Percentiles rank a stretch among this genome's conserved stretches.
phyloP scores from a whole-genome alignment of 208 protist species.

The Leishmania major region DNA sequence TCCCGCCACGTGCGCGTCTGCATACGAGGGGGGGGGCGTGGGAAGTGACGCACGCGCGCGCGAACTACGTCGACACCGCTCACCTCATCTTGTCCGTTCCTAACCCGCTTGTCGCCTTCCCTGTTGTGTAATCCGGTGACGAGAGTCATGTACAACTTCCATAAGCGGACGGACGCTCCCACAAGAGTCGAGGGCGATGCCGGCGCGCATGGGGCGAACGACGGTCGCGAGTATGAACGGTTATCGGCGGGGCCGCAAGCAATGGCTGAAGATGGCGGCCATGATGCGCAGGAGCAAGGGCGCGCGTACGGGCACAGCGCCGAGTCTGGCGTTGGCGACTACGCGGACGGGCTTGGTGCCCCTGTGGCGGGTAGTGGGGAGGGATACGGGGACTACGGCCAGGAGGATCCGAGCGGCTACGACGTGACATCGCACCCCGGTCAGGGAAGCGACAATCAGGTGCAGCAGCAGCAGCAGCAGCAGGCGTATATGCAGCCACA shows the following conservation, averaged over 20 bases:
- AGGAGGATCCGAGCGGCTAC: neutral
- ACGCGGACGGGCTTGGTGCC: neutral
- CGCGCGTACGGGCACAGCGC: neutral
- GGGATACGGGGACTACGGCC: neutral
- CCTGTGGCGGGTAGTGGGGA: constrained; percentile 1
- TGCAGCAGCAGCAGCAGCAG: neutral
- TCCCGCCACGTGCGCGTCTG: neutral
- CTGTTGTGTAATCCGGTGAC: neutral
- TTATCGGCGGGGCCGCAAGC: constrained; percentile 1
- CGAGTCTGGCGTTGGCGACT: neutral
- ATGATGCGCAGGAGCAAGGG: neutral
- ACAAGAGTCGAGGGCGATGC: neutral
- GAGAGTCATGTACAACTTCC: constrained; percentile 27
- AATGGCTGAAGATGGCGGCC: neutral
- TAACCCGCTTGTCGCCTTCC: neutral
- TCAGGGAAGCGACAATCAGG: no score
- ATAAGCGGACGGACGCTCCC: constrained; percentile 15
- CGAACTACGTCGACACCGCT: neutral
- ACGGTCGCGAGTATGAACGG: neutral
- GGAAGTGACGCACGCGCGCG: no score
- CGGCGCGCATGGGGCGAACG: neutral
- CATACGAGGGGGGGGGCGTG: neutral
- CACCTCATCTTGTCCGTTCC: neutral
- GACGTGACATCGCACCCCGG: neutral
- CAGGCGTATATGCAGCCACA: neutral